phyloP scores from a whole-genome alignment of 75 land plant genomes.

The Larix kaempferi region DNA sequence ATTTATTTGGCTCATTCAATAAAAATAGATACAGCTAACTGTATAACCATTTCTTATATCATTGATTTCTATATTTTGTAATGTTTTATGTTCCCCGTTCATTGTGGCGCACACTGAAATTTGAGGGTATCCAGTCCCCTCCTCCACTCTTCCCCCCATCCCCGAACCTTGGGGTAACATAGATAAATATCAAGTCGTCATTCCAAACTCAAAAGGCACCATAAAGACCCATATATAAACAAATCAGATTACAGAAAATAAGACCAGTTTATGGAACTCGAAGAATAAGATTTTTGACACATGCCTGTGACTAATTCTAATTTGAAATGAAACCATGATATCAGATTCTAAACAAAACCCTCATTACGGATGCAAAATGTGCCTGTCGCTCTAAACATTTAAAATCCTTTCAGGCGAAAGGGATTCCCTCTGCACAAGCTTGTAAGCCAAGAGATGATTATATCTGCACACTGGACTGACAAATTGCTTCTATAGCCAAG shows the following conservation, averaged over 20 bases:
- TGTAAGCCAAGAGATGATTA: background rate
- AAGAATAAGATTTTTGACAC: background rate
- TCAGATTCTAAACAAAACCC: background rate
- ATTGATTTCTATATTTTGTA: too few relatives aligned
- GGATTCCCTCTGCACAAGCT: background rate
- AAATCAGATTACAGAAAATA: background rate
- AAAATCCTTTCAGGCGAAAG: background rate
- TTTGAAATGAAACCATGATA: background rate
- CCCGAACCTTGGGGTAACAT: too few relatives aligned
- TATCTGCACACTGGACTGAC: background rate
- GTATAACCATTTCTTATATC: too few relatives aligned
- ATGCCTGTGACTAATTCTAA: background rate
- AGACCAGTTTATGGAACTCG: background rate
- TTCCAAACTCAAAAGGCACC: background rate
- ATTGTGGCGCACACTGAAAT: too few relatives aligned
- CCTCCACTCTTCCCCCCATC: too few relatives aligned
- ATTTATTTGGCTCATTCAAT: too few relatives aligned
- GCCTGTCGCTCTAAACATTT: background rate
- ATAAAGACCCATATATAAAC: background rate
- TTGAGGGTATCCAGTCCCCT: too few relatives aligned
- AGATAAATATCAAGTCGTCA: background rate
- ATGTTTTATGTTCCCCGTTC: too few relatives aligned
- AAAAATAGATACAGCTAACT: too few relatives aligned
- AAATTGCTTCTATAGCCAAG: background rate
- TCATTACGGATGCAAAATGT: background rate